Evolutionary conservation across 768 basidiomycete genomes (phyloP), one percentile per base, ranked within the genome.

Genomic region (Termitomyces sp.): DNA sequence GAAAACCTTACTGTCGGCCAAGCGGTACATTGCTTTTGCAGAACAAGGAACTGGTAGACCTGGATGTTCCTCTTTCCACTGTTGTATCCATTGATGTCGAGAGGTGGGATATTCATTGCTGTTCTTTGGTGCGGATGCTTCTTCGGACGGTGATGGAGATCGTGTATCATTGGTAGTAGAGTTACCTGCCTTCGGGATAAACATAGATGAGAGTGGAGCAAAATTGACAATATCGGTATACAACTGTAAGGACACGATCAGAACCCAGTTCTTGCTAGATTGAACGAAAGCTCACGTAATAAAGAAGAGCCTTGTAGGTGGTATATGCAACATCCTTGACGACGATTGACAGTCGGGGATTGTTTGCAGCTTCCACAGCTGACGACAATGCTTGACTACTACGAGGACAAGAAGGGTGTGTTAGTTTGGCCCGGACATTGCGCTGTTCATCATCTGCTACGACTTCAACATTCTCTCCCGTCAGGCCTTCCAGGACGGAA

Each of bases 201-300:
- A 88, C 32, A 83, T 80, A 6, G 93, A 94, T 0, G 90, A 83
- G 17, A 94, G 73, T 0, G 92, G 92, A 0, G 93, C 89, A 61
- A 94, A 94, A 28, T 85, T 79, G 60, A 94, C 88, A 27, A 79
- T 79, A 63, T 93, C 90, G 16, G 92, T 94, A 67, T 94, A 95
- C 25, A 94, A 73, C 91, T 92, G 61, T 3, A 43, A 62, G 56
- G 32, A 17, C 5, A n/a, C 27, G 41, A 14, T 52, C 39, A 56
- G 53, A 54, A 34, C 4, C 3, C n/a, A 10, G 2, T 23, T n/a
- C 6, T 39, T 19, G n/a, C 19, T 19, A 14, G 19, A 10, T 50
- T 12, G 21, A 14, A 21, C 35, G 19, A 42, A 45, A 10, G 68
- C 80, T 70, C 63, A 91, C 91, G 70, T 91, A 94, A 71, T 91